Evolutionary conservation across 2,329 filamentous ascomycete genomes (phyloP).

Genomic region (Diaporthe australafricana): DNA sequence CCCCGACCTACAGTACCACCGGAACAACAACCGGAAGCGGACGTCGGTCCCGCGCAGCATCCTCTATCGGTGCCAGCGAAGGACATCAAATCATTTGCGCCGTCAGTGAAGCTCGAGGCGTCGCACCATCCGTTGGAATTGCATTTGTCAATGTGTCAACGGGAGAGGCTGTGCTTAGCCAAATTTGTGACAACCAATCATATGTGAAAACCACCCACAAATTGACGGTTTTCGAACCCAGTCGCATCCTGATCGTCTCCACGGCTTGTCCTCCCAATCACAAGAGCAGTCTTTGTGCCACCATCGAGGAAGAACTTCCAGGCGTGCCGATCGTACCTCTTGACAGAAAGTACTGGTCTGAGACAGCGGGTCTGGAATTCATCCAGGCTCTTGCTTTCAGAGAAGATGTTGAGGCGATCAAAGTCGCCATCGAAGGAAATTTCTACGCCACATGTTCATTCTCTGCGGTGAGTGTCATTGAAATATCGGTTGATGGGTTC

Average conservation of each 20-base stretch:
- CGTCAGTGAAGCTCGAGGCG: constrained; percentile 86
- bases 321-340: constrained; percentile 72
- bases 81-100: constrained; percentile 86
- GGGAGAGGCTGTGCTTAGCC: constrained; percentile 85
- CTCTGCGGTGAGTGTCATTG: constrained; percentile 70
- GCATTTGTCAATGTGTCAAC: constrained; percentile 90
- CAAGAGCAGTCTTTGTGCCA: constrained; percentile 78
- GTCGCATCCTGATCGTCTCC: constrained; percentile 81
- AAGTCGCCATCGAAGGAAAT: constrained; percentile 82
- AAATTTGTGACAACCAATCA: constrained; percentile 93
- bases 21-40: constrained; percentile 54
- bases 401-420: constrained; percentile 84
- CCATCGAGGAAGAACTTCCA: constrained; percentile 78
- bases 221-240: constrained; percentile 82
- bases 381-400: constrained; percentile 83
- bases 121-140: constrained; percentile 85
- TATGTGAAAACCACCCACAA: constrained; percentile 92
- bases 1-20: constrained; percentile 27
- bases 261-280: constrained; percentile 73
- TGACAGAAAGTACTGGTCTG: constrained; percentile 87
- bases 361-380: constrained; percentile 80
- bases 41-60: constrained; percentile 56
- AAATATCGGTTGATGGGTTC: background rate
- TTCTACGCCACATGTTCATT: constrained; percentile 89
- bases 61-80: constrained; percentile 59